Conservation (phyloP, 371 early-diverging fungal genomes). For the Actinomucor elegans region DNA sequence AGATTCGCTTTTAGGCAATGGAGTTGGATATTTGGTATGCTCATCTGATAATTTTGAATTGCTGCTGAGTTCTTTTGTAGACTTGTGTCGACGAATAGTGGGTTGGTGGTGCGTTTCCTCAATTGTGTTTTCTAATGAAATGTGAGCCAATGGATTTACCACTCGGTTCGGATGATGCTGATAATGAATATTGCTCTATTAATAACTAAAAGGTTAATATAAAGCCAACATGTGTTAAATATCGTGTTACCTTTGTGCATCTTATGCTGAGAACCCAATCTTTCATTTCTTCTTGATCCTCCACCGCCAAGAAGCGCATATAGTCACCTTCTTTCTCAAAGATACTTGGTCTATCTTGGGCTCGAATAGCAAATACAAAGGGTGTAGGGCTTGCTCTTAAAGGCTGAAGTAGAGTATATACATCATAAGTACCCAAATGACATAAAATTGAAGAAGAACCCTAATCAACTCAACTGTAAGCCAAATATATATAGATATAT, state of each 20-base stretch:
- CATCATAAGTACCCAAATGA: conserved; percentile 72
- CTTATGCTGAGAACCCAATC: conserved; percentile 88
- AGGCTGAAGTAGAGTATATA: conserved; percentile 67
- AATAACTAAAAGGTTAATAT: background rate
- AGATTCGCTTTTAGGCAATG: conserved; percentile 18
- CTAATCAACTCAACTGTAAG: background rate
- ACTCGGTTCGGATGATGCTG: conserved; percentile 38
- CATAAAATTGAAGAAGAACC: conserved; percentile 54
- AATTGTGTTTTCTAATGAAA: conserved; percentile 7
- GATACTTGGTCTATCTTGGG: conserved; percentile 69
- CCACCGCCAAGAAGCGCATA: conserved; percentile 77
- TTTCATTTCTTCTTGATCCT: conserved; percentile 68
- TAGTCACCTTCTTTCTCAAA: conserved; percentile 88
- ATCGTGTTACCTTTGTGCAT: conserved; percentile 63
- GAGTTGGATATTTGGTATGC: conserved; percentile 1
- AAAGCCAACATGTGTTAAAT: background rate
- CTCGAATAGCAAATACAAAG: conserved; percentile 83
- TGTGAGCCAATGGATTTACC: conserved; percentile 34
- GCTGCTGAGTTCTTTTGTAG: conserved; percentile 28
- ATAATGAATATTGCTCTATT: conserved; percentile 38
- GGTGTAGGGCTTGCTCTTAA: conserved; percentile 70
- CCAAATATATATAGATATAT: no score
- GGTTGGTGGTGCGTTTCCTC: conserved; percentile 5
- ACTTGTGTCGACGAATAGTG: conserved; percentile 35
- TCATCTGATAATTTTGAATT: background rate